Evolutionary conservation across 257 asterid genomes (phyloP).

Genomic region (Solanum piurae): DNA sequence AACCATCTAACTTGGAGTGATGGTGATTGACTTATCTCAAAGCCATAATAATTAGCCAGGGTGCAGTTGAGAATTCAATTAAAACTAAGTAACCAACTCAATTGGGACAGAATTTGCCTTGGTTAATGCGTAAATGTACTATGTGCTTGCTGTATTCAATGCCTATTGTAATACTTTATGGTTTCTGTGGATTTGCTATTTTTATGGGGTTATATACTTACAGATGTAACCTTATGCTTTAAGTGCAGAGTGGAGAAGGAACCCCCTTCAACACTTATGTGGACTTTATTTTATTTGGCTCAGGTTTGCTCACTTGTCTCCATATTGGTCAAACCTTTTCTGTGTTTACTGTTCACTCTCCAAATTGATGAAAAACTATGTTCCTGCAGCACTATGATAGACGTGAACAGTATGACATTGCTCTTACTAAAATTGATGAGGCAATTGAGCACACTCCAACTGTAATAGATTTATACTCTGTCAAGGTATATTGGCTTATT

Average conservation of each 20-base stretch:
- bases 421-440: conserved; percentile 73
- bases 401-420: conserved; percentile 55
- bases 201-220: background rate
- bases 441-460: conserved; percentile 96
- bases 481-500: conserved; percentile 47
- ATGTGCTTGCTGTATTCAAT: background rate
- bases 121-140: background rate
- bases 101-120: background rate
- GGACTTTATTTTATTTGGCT: conserved; percentile 88
- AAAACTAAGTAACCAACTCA: background rate
- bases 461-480: conserved; percentile 89
- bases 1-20: background rate
- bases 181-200: background rate
- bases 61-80: background rate
- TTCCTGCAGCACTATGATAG: conserved; percentile 87
- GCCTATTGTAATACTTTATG: background rate
- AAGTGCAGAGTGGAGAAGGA: conserved; percentile 66
- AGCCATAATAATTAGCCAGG: background rate
- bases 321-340: background rate
- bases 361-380: conserved; percentile 16
- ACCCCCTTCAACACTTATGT: conserved; percentile 94
- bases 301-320: conserved; percentile 48
- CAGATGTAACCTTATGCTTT: background rate
- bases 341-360: background rate
- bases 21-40: background rate